These are phyloP conservation scores for Candida chilensis DNA, from an alignment of 805 yeast species.

Conservation along the genomic window DNA sequence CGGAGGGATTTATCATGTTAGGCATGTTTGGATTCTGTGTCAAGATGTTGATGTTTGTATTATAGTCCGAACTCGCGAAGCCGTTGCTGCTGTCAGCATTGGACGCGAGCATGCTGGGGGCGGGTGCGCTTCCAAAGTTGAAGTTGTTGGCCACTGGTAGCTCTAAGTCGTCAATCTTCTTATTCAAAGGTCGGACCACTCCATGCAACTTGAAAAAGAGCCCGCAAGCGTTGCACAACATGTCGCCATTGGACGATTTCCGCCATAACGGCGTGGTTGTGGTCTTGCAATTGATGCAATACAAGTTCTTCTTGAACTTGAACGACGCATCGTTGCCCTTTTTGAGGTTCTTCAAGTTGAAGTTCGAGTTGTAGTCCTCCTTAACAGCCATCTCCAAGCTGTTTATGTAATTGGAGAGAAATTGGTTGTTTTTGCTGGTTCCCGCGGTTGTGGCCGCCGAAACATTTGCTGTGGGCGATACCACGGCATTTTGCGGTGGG, in stretches of 20 bases:
- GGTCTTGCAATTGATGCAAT: slow-evolving; percentile 33
- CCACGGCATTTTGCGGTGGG: no score
- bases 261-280: slow-evolving; percentile 37
- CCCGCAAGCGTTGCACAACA: slow-evolving; percentile 36
- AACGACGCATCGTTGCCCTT: neutral
- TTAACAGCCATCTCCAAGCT: slow-evolving; percentile 25
- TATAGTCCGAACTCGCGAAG: no score
- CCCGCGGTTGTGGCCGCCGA: no score
- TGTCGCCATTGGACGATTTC: slow-evolving; percentile 28
- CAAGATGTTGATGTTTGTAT: no score
- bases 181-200: slow-evolving; percentile 28
- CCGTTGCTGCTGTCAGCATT: no score
- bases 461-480: no score
- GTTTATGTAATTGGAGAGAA: slow-evolving; percentile 25
- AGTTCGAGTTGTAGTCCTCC: slow-evolving; percentile 10
- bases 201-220: slow-evolving; percentile 35
- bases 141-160: no score
- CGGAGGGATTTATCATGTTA: no score
- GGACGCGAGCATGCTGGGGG: no score
- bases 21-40: no score
- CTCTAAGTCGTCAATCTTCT: no score
- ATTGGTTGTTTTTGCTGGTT: slow-evolving; percentile 12
- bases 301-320: slow-evolving; percentile 13
- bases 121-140: no score
- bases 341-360: slow-evolving; percentile 1